Percentiles rank a stretch among this genome's conserved stretches.
Conservation (phyloP, 129 eudicot species). For the Heracleum sosnowskyi region DNA sequence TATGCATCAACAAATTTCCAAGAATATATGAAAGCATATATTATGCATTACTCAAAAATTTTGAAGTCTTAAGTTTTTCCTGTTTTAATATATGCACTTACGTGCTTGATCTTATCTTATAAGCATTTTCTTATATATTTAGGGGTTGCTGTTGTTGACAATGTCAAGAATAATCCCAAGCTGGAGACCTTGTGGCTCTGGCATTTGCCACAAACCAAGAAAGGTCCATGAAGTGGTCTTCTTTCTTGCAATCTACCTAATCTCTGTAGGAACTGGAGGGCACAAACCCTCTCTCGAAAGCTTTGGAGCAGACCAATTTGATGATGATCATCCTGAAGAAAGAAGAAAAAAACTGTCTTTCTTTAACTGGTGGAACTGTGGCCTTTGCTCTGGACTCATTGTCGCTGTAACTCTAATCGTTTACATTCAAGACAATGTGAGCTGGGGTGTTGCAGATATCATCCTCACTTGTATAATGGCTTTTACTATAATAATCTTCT, state of each 20-base stretch:
- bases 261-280: slow-evolving; percentile 84
- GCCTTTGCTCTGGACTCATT: slow-evolving; percentile 58
- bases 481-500: slow-evolving; percentile 34
- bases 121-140: not conserved
- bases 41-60: not conserved
- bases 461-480: slow-evolving; percentile 50
- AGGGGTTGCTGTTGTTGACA: slow-evolving; percentile 68
- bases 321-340: slow-evolving; percentile 63
- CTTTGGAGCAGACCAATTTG: slow-evolving; percentile 91
- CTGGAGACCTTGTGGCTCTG: slow-evolving; percentile 54
- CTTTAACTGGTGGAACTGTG: slow-evolving; percentile 83
- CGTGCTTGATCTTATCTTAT: not conserved
- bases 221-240: slow-evolving; percentile 52
- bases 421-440: slow-evolving; percentile 56
- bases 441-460: slow-evolving; percentile 71
- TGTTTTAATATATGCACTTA: not conserved
- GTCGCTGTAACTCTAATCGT: slow-evolving; percentile 72
- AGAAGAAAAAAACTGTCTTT: slow-evolving; percentile 65
- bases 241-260: slow-evolving; percentile 54
- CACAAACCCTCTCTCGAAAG: slow-evolving; percentile 82
- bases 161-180: slow-evolving; percentile 57
- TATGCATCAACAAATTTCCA: not conserved
- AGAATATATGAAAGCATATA: not conserved
- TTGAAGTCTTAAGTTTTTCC: not conserved
- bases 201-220: slow-evolving; percentile 42